Evolutionary conservation across 768 basidiomycete species (phyloP).

Genomic region (Pleurotus djamor): DNA sequence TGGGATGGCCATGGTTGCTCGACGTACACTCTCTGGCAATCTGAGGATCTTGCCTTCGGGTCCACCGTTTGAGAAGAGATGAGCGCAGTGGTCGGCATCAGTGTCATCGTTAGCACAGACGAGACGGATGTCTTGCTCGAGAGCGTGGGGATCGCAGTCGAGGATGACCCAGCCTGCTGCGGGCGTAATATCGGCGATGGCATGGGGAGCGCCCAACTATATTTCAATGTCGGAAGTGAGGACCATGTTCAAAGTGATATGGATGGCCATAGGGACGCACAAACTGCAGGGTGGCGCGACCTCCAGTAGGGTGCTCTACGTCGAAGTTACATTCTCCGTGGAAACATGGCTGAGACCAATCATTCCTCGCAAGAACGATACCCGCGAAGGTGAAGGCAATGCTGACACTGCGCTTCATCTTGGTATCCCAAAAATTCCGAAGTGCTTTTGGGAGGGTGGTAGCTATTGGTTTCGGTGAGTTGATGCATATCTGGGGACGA

Average conservation of each 20-base stretch:
- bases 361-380: constrained; percentile 8
- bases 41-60: constrained; percentile 1
- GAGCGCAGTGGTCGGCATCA: background rate
- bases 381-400: background rate
- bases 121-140: background rate
- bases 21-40: constrained; percentile 2
- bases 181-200: background rate
- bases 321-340: constrained; percentile 19
- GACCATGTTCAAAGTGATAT: background rate
- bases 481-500: too few relatives aligned
- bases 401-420: background rate
- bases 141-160: background rate
- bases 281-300: background rate
- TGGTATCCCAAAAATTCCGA: background rate
- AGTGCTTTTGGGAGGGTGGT: too few relatives aligned
- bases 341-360: constrained; percentile 22
- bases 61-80: constrained; percentile 5
- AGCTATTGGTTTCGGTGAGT: too few relatives aligned
- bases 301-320: constrained; percentile 1
- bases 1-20: too few relatives aligned
- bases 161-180: constrained; percentile 1
- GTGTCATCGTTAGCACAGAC: constrained; percentile 5
- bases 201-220: background rate
- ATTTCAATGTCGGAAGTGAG: too few relatives aligned
- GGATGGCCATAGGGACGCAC: background rate